phyloP scores from a whole-genome alignment of 306 rosid species.

The Dalbergia oliveri region DNA sequence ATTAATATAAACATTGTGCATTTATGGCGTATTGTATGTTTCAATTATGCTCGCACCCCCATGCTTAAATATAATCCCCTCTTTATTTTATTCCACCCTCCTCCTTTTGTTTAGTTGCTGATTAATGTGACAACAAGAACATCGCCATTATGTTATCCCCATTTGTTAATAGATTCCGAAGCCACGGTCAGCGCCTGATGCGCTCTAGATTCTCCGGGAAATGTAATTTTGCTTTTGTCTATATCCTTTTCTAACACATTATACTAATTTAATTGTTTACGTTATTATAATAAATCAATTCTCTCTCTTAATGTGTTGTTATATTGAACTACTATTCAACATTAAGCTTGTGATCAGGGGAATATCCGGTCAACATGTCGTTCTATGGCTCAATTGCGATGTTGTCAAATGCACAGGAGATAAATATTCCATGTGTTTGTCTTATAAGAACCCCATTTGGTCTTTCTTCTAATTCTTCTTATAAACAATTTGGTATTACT shows the following conservation, averaged over 20 bases:
- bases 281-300: not conserved
- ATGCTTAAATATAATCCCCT: conserved; percentile 38
- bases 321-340: conserved; percentile 44
- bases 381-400: conserved; percentile 69
- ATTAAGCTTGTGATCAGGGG: conserved; percentile 54
- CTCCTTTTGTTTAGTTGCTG: conserved; percentile 35
- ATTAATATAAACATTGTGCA: conserved; percentile 34
- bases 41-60: conserved; percentile 56
- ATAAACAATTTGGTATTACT: conserved; percentile 20
- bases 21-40: conserved; percentile 47
- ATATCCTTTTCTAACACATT: conserved; percentile 10
- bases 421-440: conserved; percentile 82
- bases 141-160: conserved; percentile 42
- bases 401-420: conserved; percentile 74
- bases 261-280: conserved; percentile 22
- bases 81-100: conserved; percentile 22
- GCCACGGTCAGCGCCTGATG: conserved; percentile 99
- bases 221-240: conserved; percentile 48
- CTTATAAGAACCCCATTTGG: conserved; percentile 53
- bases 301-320: conserved; percentile 37
- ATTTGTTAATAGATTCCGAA: conserved; percentile 70
- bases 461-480: conserved; percentile 19
- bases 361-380: conserved; percentile 93
- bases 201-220: conserved; percentile 99
- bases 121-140: conserved; percentile 64